Base-by-base conservation (phyloP, 2,329 filamentous ascomycete species). In the Pestalotiopsis sp. region DNA sequence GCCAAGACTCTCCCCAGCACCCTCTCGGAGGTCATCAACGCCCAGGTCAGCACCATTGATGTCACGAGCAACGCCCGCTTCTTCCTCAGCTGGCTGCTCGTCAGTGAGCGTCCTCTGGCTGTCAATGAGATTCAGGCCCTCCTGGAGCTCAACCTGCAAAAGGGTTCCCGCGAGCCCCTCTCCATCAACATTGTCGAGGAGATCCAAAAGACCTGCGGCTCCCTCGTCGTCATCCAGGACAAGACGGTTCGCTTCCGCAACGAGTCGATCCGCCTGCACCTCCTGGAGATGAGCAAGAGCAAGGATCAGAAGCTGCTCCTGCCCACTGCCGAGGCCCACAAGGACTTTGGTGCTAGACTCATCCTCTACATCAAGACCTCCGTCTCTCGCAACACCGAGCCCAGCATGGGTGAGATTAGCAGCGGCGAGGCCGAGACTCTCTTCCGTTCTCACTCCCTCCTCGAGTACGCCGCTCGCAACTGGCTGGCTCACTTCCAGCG, bases 191-290 rank as follows among this genome's bases (percentile, higher is more conserved):
- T 72, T 14, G 67, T 72, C 25, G 70, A 72, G 52, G 69, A 72
- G 12, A 72, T 72, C 67, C 65, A 67, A 49, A 69, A 66, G 58
- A 67, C 70, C n/a, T 70, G 67, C 36, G 70, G 69, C 2, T 67
- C 67, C 41, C 69, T 72, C 7, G 67, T 72, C 12, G 65, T 68
- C 23, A 68, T 72, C 20, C 67, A 70, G 20, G 70, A 72, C 60
- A 70, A 72, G 68, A 70, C 65, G 36, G 70, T 72, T 17, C 69
- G 69, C 23, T 72, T 72, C 69, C 69, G 70, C 27, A 72, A 72
- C 38, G 70, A 72, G 66, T 59, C 69, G 23, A 52, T 72, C 6
- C 70, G 70, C 23, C 69, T 70, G 59, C 63, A 72, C 27, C 70
- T 72, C 6, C 69, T 72, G 4, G 69, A 72, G 17, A n/a, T 52